Conservation (phyloP, 495 filamentous ascomycete species). For the Podospora anserina region DNA sequence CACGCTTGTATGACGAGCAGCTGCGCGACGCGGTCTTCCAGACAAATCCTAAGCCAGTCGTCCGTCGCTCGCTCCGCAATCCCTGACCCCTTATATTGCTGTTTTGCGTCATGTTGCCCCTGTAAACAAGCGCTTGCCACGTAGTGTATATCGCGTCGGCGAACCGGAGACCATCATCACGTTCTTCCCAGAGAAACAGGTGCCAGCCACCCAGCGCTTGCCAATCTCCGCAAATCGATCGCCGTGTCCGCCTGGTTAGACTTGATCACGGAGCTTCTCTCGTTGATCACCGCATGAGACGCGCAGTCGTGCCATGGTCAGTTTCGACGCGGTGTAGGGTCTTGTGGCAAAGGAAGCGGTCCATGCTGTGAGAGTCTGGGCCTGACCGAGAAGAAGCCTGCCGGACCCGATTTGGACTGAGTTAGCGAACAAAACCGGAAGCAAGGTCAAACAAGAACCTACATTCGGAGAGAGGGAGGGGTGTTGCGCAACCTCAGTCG, state of each 20-base stretch:
- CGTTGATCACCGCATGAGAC: conserved; percentile 23
- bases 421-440: conserved; percentile 36
- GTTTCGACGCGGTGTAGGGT: conserved; percentile 15
- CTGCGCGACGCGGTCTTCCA: conserved; percentile 26
- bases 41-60: conserved; percentile 15
- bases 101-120: not conserved
- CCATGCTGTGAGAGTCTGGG: conserved; percentile 25
- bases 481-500: conserved; percentile 29
- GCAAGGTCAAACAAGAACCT: conserved; percentile 23
- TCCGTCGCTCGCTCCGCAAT: conserved; percentile 4
- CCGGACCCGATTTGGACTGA: conserved; percentile 27
- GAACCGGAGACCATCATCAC: not conserved
- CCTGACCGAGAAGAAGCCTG: conserved; percentile 23
- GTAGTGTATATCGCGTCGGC: not conserved
- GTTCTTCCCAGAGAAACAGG: conserved; percentile 4
- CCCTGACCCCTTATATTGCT: conserved; percentile 9
- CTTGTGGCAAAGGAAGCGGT: conserved; percentile 21
- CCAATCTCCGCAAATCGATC: not conserved
- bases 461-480: conserved; percentile 18
- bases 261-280: conserved; percentile 1
- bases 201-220: not conserved
- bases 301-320: conserved; percentile 22
- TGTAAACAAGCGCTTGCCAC: conserved; percentile 14
- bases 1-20: conserved; percentile 32
- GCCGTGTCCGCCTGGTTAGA: not conserved